Evolutionary conservation across 2,329 filamentous ascomycete species (phyloP).

Genomic region (Chrysoporthe puriensis): DNA sequence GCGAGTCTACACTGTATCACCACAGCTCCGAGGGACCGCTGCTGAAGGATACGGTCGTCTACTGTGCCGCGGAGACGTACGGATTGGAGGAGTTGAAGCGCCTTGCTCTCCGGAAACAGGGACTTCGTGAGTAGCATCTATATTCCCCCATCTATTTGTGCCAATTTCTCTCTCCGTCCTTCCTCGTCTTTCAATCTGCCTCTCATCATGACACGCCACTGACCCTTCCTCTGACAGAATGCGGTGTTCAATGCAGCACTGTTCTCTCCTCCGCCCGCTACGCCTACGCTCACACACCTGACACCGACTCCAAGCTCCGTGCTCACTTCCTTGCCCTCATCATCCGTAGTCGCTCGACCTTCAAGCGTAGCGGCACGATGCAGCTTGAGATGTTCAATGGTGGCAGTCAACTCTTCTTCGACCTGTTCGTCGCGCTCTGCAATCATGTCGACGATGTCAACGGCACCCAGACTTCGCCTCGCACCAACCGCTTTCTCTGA

Average conservation of each 20-base stretch:
- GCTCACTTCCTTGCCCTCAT: slow-evolving; percentile 92
- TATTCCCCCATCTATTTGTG: background rate
- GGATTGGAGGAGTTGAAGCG: slow-evolving; percentile 83
- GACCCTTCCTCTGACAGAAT: slow-evolving; percentile 51
- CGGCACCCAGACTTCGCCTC: slow-evolving; percentile 52
- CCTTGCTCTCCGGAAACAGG: slow-evolving; percentile 84
- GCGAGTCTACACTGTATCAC: slow-evolving; percentile 72
- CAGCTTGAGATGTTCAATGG: slow-evolving; percentile 92
- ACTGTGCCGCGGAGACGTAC: slow-evolving; percentile 86
- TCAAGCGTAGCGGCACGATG: slow-evolving; percentile 94
- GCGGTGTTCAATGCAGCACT: slow-evolving; percentile 80
- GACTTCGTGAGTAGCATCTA: slow-evolving; percentile 62
- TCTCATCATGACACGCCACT: slow-evolving; percentile 11
- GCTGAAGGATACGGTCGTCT: slow-evolving; percentile 87
- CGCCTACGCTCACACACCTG: slow-evolving; percentile 86
- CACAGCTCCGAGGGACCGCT: slow-evolving; percentile 67
- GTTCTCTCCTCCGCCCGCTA: slow-evolving; percentile 88
- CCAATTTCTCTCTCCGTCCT: slow-evolving; percentile 6
- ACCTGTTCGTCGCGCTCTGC: slow-evolving; percentile 89
- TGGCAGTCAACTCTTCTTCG: slow-evolving; percentile 83
- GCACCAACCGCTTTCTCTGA: slow-evolving; percentile 45
- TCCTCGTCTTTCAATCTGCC: background rate
- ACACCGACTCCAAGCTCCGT: slow-evolving; percentile 86
- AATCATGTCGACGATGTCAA: slow-evolving; percentile 80
- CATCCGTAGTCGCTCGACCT: slow-evolving; percentile 83